Percentiles rank a stretch among this genome's conserved stretches.
Evolutionary conservation across 1,139 yeast species (phyloP).

Genomic region (Blastobotrys serpentis): DNA sequence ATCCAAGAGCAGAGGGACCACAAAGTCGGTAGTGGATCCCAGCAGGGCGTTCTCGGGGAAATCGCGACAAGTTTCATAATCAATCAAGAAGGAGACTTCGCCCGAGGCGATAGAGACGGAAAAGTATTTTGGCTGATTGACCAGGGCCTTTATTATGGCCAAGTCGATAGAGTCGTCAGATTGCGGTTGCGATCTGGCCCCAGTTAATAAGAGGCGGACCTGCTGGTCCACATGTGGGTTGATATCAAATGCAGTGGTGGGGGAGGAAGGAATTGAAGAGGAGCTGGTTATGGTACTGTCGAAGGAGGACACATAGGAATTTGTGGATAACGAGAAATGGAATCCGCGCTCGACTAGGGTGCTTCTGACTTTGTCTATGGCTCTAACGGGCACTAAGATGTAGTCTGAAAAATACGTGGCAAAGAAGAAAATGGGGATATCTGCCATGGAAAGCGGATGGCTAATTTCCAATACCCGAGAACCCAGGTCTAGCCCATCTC

Average conservation of each 20-base stretch:
- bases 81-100: slow-evolving; percentile 55
- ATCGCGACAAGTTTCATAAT: slow-evolving; percentile 36
- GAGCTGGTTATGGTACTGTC: slow-evolving; percentile 1
- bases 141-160: slow-evolving; percentile 29
- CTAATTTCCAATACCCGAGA: slow-evolving; percentile 58
- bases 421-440: slow-evolving; percentile 60
- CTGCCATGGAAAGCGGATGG: slow-evolving; percentile 57
- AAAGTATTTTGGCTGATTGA: slow-evolving; percentile 50
- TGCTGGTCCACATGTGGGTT: slow-evolving; percentile 47
- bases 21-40: slow-evolving; percentile 57
- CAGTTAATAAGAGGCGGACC: slow-evolving; percentile 54
- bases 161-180: slow-evolving; percentile 26
- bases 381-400: slow-evolving; percentile 55
- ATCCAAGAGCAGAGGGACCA: slow-evolving; percentile 59
- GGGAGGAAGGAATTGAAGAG: neutral
- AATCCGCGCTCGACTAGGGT: slow-evolving; percentile 48
- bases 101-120: slow-evolving; percentile 56
- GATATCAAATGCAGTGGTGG: slow-evolving; percentile 2
- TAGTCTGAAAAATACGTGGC: slow-evolving; percentile 67
- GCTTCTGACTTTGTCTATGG: slow-evolving; percentile 46
- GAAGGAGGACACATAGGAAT: slow-evolving; percentile 30
- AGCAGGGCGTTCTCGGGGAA: slow-evolving; percentile 43
- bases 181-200: slow-evolving; percentile 51
- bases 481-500: slow-evolving; percentile 59
- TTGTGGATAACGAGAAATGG: slow-evolving; percentile 44